These are phyloP conservation scores for Termitomyces sp. DNA, from an alignment of 768 basidiomycete genomes.

Conservation along the genomic window DNA sequence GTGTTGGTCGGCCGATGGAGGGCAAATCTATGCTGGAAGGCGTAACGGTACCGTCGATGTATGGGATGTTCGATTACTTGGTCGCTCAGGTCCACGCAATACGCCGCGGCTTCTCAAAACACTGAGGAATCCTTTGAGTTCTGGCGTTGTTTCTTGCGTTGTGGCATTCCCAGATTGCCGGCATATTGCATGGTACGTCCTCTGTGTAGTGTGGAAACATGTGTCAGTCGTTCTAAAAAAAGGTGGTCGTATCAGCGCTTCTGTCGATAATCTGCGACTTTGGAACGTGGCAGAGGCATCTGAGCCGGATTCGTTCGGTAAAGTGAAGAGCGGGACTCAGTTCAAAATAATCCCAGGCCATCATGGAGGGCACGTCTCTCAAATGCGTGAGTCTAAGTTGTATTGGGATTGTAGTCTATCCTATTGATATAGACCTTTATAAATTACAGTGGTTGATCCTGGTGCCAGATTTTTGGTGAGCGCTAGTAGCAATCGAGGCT, in stretches of 20 bases:
- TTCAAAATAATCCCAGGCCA: conserved; percentile 97
- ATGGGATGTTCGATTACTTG: conserved; percentile 88
- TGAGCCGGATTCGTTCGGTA: conserved; percentile 58
- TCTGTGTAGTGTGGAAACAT: background rate
- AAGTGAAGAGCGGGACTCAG: conserved; percentile 62
- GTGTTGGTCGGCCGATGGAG: conserved; percentile 88
- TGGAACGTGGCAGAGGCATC: conserved; percentile 87
- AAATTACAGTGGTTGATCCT: conserved; percentile 71
- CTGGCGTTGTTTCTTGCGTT: conserved; percentile 89
- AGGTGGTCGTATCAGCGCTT: conserved; percentile 53
- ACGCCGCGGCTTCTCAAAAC: conserved; percentile 80
- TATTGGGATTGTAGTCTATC: background rate
- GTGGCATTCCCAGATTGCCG: conserved; percentile 88
- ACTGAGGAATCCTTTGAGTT: conserved; percentile 80
- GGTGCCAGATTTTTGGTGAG: conserved; percentile 81
- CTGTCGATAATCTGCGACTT: conserved; percentile 85
- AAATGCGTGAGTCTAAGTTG: conserved; percentile 66
- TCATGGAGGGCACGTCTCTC: conserved; percentile 90
- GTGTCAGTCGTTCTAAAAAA: background rate
- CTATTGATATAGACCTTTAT: conserved; percentile 10
- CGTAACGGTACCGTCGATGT: conserved; percentile 88
- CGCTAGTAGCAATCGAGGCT: conserved; percentile 90
- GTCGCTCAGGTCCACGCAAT: conserved; percentile 49
- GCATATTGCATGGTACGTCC: conserved; percentile 81
- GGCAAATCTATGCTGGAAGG: conserved; percentile 85